Evolutionary conservation across 352 stramenopile species (phyloP).

Genomic region (Phytopythium ostracodes): DNA sequence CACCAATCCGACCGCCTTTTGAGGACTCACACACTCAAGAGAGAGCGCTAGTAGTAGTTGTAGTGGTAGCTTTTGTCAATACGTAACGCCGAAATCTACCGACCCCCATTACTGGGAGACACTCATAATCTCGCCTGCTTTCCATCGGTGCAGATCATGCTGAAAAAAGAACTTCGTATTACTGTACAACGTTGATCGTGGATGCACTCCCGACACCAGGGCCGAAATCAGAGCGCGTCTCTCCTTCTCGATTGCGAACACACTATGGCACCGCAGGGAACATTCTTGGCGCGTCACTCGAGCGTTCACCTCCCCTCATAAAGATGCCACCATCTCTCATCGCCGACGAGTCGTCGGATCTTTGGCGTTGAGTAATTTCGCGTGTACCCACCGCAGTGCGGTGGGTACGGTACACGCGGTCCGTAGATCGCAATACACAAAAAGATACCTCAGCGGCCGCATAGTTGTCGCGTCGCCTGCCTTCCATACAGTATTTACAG

Average conservation of each 20-base stretch:
- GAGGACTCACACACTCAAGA: not conserved
- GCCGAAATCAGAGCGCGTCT: no score
- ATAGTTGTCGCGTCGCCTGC: no score
- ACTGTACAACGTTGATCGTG: not conserved
- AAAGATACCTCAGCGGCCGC: no score
- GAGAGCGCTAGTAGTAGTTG: conserved; percentile 2
- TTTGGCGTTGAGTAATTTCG: not conserved
- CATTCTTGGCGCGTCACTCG: not conserved
- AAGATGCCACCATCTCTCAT: not conserved
- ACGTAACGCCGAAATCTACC: conserved; percentile 4
- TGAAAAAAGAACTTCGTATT: no score
- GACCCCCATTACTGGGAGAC: conserved; percentile 1
- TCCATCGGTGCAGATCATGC: no score
- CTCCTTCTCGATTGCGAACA: not conserved
- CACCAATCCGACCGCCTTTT: not conserved
- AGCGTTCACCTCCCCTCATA: not conserved
- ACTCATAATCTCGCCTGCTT: not conserved
- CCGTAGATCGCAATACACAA: no score
- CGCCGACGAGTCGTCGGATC: not conserved
- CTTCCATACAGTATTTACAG: no score
- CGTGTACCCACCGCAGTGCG: not conserved
- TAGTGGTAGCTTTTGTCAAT: conserved; percentile 8
- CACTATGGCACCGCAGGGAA: not conserved
- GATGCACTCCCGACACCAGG: not conserved
- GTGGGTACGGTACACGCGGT: no score